Evolutionary conservation across 139 green algal species (phyloP).

Genomic region (Chlorella sp.): DNA sequence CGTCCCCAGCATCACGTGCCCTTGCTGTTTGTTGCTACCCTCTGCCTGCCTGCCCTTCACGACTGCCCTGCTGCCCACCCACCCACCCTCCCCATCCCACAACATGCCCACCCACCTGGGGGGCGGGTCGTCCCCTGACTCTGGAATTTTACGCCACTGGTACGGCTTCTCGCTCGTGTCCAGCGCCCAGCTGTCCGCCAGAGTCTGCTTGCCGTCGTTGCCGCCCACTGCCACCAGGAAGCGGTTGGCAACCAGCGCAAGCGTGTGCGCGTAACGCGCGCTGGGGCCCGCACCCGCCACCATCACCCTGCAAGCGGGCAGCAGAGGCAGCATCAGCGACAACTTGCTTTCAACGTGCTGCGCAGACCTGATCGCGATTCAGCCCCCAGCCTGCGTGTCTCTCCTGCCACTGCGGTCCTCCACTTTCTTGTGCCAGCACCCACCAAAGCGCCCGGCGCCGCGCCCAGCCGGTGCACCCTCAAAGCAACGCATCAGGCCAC

Average conservation of each 20-base stretch:
- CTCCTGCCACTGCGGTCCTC: too few relatives aligned
- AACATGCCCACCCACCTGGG: slow-evolving; percentile 56
- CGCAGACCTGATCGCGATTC: too few relatives aligned
- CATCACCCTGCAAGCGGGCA: slow-evolving; percentile 79
- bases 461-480: too few relatives aligned
- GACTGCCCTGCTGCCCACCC: too few relatives aligned
- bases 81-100: too few relatives aligned
- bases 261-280: slow-evolving; percentile 95
- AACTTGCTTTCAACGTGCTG: neutral
- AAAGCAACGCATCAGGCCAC: too few relatives aligned
- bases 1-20: too few relatives aligned
- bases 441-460: too few relatives aligned
- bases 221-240: slow-evolving; percentile 97
- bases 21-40: neutral
- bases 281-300: slow-evolving; percentile 93
- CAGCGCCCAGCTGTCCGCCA: slow-evolving; percentile 94
- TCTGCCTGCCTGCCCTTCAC: neutral
- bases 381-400: too few relatives aligned
- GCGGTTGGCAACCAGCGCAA: slow-evolving; percentile 96
- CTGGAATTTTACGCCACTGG: slow-evolving; percentile 92
- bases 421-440: too few relatives aligned
- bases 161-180: slow-evolving; percentile 99
- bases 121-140: slow-evolving; percentile 83
- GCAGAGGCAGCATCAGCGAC: neutral
- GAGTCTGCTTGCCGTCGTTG: slow-evolving; percentile 94